Base-by-base conservation (phyloP, 805 yeast genomes). In the Ogataea henricii region DNA sequence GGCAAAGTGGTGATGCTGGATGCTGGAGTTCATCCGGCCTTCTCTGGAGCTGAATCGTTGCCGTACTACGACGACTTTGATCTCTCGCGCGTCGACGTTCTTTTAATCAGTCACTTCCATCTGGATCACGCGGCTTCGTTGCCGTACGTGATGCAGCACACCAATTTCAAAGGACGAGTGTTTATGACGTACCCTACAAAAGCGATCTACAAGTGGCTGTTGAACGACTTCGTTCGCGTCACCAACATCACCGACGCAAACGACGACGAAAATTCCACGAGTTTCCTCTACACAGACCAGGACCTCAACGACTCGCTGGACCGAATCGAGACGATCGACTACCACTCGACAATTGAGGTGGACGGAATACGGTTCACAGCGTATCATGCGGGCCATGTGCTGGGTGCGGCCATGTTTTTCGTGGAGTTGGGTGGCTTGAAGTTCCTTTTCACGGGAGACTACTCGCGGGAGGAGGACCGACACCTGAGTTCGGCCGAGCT, bases 111-210 rank as follows among this genome's bases (percentile, higher is more conserved):
- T 57, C 99, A 94, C 67, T 94, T 94, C 75, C 99, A 94, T 68
- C 74, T 94, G 63, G 99, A 94, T 65, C 99, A 94, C 67, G 98
- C 98, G 1, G 99, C 98, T 0, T 89, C 97, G 0, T 74, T 94
- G 47, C 99, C 99, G 0, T 94, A 91, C 62, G 98, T 94, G 38
- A 90, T 94, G 97, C 96, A 90, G 60, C 95, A 90, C 60, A 94
- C 99, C 0, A 87, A 79, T 55, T 94, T 94, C 73, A 85, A 82
- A 61, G 99, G 99, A 2, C 79, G 97, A 41, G 99, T 94, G 4
- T 92, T 92, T 66, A 94, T 94, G 99, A 94, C 99, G 25, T 97
- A 94, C 67, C 98, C 99, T 5, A 94, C 99, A 0, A 94, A 94
- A 71, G 98, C 99, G 33, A 94, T 94, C 48, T 94, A 91, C 66